Conservation (phyloP, 371 early-diverging fungal genomes). For the Funneliformis caledonium region DNA sequence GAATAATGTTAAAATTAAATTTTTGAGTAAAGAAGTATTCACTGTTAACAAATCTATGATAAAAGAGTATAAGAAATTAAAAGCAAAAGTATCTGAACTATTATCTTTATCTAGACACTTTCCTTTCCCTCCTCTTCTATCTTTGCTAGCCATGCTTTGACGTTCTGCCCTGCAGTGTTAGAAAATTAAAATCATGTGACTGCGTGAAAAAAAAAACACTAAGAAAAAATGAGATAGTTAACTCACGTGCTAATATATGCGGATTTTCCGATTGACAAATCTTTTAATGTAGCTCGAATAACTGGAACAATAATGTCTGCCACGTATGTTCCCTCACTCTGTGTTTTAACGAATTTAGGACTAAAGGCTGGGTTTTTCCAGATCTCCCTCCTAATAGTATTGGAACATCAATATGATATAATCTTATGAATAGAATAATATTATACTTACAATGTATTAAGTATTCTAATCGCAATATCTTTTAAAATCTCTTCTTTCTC, state of each 20-base stretch:
- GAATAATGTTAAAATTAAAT: too few species aligned
- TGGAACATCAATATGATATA: conserved; percentile 23
- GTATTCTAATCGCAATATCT: conserved; percentile 19
- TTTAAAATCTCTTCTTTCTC: conserved; percentile 24
- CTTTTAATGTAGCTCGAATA: conserved; percentile 26
- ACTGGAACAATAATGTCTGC: conserved; percentile 26
- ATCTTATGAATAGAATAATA: conserved; percentile 15
- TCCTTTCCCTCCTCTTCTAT: conserved; percentile 20
- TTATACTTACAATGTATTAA: conserved; percentile 34
- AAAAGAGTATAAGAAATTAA: too few species aligned
- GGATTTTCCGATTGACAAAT: conserved; percentile 35
- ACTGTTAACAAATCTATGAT: too few species aligned
- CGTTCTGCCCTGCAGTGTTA: conserved; percentile 11
- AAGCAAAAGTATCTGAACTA: too few species aligned
- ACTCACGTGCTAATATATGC: conserved; percentile 34
- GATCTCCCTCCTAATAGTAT: neutral
- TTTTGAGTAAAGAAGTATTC: too few species aligned
- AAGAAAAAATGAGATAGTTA: conserved; percentile 36
- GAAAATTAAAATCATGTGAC: conserved; percentile 21
- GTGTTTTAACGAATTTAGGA: conserved; percentile 27
- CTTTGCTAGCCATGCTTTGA: conserved; percentile 36
- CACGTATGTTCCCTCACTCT: too few species aligned
- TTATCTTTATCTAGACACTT: neutral
- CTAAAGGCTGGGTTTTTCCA: conserved; percentile 28
- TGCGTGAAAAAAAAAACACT: neutral